phyloP scores from a whole-genome alignment of 768 basidiomycete species.

The Boletus tylopilopsis region DNA sequence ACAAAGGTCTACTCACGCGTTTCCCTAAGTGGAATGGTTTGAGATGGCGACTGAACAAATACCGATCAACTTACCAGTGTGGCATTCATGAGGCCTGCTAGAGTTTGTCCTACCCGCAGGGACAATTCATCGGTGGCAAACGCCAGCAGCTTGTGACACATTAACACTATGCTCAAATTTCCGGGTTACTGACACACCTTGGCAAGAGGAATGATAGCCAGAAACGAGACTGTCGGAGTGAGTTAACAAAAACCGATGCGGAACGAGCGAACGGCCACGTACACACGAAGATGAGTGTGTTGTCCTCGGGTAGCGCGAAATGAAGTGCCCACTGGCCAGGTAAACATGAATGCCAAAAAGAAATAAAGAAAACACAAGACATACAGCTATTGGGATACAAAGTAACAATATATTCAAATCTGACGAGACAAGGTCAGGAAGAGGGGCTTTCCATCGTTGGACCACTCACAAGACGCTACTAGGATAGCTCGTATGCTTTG shows the following conservation, averaged over 20 bases:
- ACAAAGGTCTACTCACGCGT: conserved; percentile 22
- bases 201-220: conserved; percentile 82
- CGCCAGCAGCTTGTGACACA: conserved; percentile 52
- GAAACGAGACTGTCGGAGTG: conserved; percentile 56
- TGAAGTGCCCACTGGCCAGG: conserved; percentile 64
- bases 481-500: conserved; percentile 53
- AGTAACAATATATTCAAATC: conserved; percentile 70
- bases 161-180: neutral
- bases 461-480: conserved; percentile 51
- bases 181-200: conserved; percentile 42
- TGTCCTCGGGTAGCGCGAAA: conserved; percentile 47
- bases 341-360: neutral
- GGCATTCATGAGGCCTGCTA: conserved; percentile 83
- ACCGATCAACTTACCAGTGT: conserved; percentile 53
- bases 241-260: neutral
- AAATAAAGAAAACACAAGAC: conserved; percentile 2
- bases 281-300: conserved; percentile 76
- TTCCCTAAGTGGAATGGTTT: conserved; percentile 20
- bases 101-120: conserved; percentile 74
- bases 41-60: neutral
- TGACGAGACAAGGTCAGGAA: conserved; percentile 24
- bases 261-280: conserved; percentile 27
- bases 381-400: conserved; percentile 69
- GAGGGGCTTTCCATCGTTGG: neutral
- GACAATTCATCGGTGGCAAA: conserved; percentile 88